Evolutionary conservation across 1,139 yeast species (phyloP), one percentile per base, ranked within the genome.

Genomic region (Yamadazyma spencermartinsiae): DNA sequence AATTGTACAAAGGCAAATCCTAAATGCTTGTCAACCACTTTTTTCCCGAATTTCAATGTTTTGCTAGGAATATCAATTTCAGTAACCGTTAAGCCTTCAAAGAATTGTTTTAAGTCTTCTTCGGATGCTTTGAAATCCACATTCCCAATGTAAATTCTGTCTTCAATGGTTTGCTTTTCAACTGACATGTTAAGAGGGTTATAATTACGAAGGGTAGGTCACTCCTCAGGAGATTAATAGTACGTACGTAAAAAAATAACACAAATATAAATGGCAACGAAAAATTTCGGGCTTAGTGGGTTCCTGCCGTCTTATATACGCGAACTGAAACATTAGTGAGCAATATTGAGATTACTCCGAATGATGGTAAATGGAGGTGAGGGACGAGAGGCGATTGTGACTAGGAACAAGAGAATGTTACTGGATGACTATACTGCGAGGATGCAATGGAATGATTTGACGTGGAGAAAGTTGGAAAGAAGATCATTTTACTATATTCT

Each of bases 1-100:
- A 77, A 76, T 49, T 76, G 72, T 39, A 74, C 76, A 56, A 74
- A 77, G 12, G 79, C 82, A 58, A 74, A 76, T 9, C 82, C 82
- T 40, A 75, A 63, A 41, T 63, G 71, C 49, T 64, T 68, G 45
- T 61, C 61, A 43, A 59, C 56, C 28, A 63, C 52, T 48, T 60
- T 61, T 31, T 59, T 63, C 36, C 63, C 63, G 36, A 63, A 61
- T 36, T 56, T 55, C 39, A 56, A 54, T 30, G 61, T 56, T 49
- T 67, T 69, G 45, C 63, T 61, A 24, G 76, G 76, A 43, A 71
- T 67, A 42, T 66, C 72, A 31, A 70, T 67, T 33, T 63, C 72
- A 29, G 58, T 52, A 33, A 66, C 68, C n/a, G 56, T 56, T 36
- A 60, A 65, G 7, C 56, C 66, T 38, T 60, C 60, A 44, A 79